phyloP scores from a whole-genome alignment of 345 rosid species.

The Syzygium grande region DNA sequence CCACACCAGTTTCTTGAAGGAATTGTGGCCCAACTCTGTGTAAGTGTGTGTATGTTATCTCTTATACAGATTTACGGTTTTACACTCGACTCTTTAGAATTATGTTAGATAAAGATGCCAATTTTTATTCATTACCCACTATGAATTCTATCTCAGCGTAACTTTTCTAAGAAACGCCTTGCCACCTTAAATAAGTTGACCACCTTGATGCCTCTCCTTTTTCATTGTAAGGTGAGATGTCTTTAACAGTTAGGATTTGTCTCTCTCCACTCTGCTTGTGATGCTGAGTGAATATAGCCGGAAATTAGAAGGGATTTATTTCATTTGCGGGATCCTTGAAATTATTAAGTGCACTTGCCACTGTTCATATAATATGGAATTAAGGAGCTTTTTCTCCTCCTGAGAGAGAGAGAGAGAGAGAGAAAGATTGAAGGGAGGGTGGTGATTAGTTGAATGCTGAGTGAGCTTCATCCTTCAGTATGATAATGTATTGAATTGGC shows the following conservation, averaged over 20 bases:
- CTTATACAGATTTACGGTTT: not conserved
- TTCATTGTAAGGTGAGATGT: not conserved
- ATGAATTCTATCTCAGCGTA: not conserved
- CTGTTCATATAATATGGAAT: not conserved
- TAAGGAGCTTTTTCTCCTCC: not conserved
- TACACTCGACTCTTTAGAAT: not conserved
- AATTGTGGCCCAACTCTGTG: conserved; percentile 39
- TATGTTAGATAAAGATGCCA: not conserved
- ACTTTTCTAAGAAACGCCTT: not conserved
- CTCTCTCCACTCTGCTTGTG: not conserved
- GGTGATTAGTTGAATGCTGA: not conserved
- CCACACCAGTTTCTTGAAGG: conserved; percentile 38
- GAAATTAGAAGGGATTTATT: not conserved
- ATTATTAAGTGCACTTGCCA: too few species aligned
- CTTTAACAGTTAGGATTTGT: not conserved
- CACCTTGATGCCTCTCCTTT: not conserved
- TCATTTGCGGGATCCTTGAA: not conserved
- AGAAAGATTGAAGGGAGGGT: not conserved
- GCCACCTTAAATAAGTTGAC: not conserved
- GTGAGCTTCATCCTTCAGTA: not conserved
- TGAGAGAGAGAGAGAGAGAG: not conserved
- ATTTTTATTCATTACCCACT: not conserved
- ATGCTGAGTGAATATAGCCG: not conserved
- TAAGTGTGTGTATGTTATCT: conserved; percentile 2
- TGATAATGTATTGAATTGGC: not conserved